Conservation (phyloP, 2,329 filamentous ascomycete genomes). For the Colletotrichum tropicale region DNA sequence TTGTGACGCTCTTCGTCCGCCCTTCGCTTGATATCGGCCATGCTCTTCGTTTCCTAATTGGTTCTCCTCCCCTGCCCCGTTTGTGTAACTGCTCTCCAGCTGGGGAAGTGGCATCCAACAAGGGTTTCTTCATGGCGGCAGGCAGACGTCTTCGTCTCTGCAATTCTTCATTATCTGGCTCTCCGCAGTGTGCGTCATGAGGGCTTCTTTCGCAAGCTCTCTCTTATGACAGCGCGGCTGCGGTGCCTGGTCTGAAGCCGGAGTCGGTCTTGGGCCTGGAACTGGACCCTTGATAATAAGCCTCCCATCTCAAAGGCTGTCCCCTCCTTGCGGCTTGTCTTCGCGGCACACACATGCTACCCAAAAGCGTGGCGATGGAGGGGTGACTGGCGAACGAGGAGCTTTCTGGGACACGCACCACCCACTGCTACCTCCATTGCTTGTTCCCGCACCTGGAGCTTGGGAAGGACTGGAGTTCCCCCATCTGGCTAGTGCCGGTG, state of each 20-base stretch:
- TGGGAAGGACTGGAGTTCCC: neutral
- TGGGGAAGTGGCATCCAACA: neutral
- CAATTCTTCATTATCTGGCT: neutral
- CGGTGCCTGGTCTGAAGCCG: neutral
- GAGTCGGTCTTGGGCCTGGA: neutral
- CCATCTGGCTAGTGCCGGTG: conserved; percentile 16
- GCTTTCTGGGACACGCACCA: neutral
- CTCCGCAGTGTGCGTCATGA: neutral
- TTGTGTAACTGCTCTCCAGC: neutral
- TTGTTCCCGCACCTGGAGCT: conserved; percentile 2
- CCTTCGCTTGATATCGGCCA: conserved; percentile 1
- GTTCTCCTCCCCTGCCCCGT: neutral
- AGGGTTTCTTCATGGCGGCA: neutral
- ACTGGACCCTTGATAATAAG: conserved; percentile 2
- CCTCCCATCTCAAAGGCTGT: neutral
- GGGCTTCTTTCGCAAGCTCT: neutral
- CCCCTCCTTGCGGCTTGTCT: conserved; percentile 11
- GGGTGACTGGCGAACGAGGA: conserved; percentile 5
- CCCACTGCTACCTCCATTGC: neutral
- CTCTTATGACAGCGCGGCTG: neutral
- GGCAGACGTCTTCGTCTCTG: neutral
- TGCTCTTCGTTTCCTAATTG: neutral
- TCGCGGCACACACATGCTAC: conserved; percentile 18
- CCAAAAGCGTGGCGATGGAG: conserved; percentile 21
- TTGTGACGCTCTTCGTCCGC: neutral